Conservation (phyloP, 306 rosid genomes). For the Vachellia collinsii region DNA sequence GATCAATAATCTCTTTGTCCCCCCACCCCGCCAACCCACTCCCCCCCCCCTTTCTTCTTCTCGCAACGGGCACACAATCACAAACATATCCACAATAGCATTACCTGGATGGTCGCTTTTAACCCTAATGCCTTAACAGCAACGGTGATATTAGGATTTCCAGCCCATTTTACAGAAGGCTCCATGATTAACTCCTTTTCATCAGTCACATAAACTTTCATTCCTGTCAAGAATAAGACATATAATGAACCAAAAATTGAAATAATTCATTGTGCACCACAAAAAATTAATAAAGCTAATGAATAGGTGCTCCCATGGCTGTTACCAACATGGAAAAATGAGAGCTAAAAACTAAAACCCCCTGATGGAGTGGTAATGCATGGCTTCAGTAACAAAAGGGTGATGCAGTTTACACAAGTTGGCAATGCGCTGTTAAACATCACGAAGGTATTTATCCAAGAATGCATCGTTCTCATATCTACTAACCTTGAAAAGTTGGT, state of each 20-base stretch:
- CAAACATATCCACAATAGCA: neutral
- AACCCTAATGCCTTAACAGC: slow-evolving; percentile 89
- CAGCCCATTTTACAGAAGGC: slow-evolving; percentile 96
- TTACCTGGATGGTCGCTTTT: slow-evolving; percentile 87
- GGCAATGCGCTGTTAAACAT: neutral
- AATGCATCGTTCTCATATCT: slow-evolving; percentile 11
- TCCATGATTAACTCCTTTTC: slow-evolving; percentile 99
- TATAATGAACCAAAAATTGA: neutral
- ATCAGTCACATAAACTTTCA: slow-evolving; percentile 87
- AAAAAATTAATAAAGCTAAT: slow-evolving; percentile 1
- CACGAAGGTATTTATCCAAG: neutral
- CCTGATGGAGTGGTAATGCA: neutral
- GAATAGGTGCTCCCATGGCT: neutral
- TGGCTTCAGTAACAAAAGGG: neutral
- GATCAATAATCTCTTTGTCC: neutral
- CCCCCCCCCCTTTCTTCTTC: no score
- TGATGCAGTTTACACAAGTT: neutral
- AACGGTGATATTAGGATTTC: slow-evolving; percentile 77
- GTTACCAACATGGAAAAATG: neutral
- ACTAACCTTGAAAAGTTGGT: slow-evolving; percentile 89
- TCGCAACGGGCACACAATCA: no score
- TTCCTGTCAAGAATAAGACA: slow-evolving; percentile 54
- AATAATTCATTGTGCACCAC: slow-evolving; percentile 11
- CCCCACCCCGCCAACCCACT: neutral
- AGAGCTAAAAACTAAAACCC: neutral